phyloP scores from a whole-genome alignment of 2,329 filamentous ascomycete species.

The Hyphodiscus sp. region DNA sequence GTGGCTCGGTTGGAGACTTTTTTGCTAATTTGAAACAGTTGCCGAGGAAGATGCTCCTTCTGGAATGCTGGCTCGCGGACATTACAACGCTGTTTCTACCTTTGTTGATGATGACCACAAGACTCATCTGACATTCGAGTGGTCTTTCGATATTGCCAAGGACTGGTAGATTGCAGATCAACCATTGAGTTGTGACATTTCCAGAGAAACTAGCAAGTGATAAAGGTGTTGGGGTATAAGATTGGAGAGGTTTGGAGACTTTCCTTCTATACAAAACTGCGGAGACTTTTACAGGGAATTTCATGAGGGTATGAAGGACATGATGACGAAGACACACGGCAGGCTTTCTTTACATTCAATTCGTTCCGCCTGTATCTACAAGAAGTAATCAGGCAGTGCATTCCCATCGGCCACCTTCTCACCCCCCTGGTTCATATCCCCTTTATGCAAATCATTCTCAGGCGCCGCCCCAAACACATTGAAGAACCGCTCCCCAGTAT shows the following conservation, averaged over 20 bases:
- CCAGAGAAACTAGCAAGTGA: not conserved
- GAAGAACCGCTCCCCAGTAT: conserved; percentile 88
- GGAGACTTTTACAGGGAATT: not conserved
- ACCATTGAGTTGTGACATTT: not conserved
- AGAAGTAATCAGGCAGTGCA: conserved; percentile 64
- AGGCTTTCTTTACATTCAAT: not conserved
- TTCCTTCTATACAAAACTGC: not conserved
- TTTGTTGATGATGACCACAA: conserved; percentile 96
- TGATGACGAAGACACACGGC: not conserved
- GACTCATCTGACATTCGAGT: conserved; percentile 85
- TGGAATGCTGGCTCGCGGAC: conserved; percentile 82
- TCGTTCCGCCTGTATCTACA: conserved; percentile 36
- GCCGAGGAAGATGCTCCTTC: conserved; percentile 85
- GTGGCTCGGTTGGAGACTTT: not conserved
- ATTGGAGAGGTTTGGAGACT: no score
- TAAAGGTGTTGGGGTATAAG: not conserved
- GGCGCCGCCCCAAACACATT: conserved; percentile 97
- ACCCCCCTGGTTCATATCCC: conserved; percentile 73
- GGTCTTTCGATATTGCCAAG: conserved; percentile 95
- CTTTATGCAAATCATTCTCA: conserved; percentile 87
- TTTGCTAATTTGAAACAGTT: conserved; percentile 46
- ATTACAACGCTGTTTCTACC: conserved; percentile 82
- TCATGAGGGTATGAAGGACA: not conserved
- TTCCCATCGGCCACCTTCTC: conserved; percentile 63
- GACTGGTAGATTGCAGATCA: conserved; percentile 60